phyloP scores from a whole-genome alignment of 2,329 filamentous ascomycete species.

The Cladophialophora psammophila region DNA sequence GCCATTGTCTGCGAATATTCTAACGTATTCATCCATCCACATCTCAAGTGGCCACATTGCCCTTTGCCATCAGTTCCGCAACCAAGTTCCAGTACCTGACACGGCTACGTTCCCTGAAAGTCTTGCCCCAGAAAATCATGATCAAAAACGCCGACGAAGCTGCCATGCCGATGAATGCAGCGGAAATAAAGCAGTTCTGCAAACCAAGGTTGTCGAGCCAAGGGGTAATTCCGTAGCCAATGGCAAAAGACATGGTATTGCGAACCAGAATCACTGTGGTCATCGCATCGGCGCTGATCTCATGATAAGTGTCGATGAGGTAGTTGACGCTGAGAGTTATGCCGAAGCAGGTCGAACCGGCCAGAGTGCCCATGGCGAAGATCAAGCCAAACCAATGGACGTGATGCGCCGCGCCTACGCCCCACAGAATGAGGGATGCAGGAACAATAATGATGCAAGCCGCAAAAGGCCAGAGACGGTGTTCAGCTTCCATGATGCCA shows the following conservation, averaged over 20 bases:
- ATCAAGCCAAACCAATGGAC: slow-evolving; percentile 60
- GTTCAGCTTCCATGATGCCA: slow-evolving; percentile 43
- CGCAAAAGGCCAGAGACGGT: slow-evolving; percentile 41
- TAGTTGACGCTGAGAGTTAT: slow-evolving; percentile 57
- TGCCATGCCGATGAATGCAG: slow-evolving; percentile 50
- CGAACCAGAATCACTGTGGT: slow-evolving; percentile 59
- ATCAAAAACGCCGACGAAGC: slow-evolving; percentile 49
- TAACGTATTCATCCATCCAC: not conserved
- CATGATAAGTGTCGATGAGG: slow-evolving; percentile 59
- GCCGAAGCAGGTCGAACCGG: slow-evolving; percentile 53
- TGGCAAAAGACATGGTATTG: slow-evolving; percentile 60
- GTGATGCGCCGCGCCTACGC: slow-evolving; percentile 58
- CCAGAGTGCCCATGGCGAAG: slow-evolving; percentile 59
- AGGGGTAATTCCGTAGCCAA: slow-evolving; percentile 59
- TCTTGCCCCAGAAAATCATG: slow-evolving; percentile 52
- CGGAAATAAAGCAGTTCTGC: slow-evolving; percentile 51
- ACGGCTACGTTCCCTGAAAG: slow-evolving; percentile 45
- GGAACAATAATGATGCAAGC: slow-evolving; percentile 55
- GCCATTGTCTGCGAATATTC: not conserved
- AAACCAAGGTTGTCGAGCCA: slow-evolving; percentile 51
- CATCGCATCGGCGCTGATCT: slow-evolving; percentile 58
- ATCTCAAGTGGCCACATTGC: slow-evolving; percentile 2
- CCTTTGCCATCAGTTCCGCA: slow-evolving; percentile 27
- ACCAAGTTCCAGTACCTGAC: slow-evolving; percentile 51
- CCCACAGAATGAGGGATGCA: slow-evolving; percentile 58